Evolutionary conservation across 2,329 filamentous ascomycete species (phyloP), one percentile per base, ranked within the genome.

Genomic region (Pseudogymnoascus sp.): DNA sequence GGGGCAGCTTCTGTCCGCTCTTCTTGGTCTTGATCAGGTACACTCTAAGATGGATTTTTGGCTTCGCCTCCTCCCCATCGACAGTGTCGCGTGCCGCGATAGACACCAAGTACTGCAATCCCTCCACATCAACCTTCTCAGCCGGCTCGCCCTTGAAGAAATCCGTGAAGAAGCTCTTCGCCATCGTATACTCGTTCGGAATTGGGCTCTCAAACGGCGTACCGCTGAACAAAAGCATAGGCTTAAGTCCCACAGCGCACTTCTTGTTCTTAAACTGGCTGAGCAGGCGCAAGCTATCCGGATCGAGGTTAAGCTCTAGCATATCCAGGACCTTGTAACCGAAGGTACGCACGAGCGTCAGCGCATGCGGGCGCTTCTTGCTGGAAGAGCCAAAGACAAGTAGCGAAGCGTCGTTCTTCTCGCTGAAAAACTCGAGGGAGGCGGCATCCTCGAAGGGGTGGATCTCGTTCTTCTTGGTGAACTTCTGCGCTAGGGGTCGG

Each of bases 381-480:
- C 84, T 91, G 76, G 88, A 89, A 74, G 85, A 88, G 61, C 88
- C 93, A 71, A 96, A 96, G 68, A 95, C 83, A 68, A 97, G 83
- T 58, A 97, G 80, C 52, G 87, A 89, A 71, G 90, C 88, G 75
- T 99, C 95, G 78, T 99, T 99, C 81, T 97, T 99, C 74, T 93
- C 88, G 66, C 89, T 88, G 80, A 99, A 93, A 80, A 99, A 99
- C 77, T 97, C 91, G 68, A 97, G 84, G 61, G 89, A 93, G 28
- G 88, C 81, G 67, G 89, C 80, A 74, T 96, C 92, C 76, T 97
- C 93, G 76, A 99, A 99, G 1, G 95, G 95, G 76, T 95, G 92
- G 70, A 96, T 89, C 69, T 87, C 83, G 77, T 99, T 99, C 81
- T 97, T 97, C 84, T 97, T 99, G 77, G 87, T 90, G 80, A 99